Base-by-base conservation (phyloP, 306 rosid genomes). In the Luffa aegyptiaca region DNA sequence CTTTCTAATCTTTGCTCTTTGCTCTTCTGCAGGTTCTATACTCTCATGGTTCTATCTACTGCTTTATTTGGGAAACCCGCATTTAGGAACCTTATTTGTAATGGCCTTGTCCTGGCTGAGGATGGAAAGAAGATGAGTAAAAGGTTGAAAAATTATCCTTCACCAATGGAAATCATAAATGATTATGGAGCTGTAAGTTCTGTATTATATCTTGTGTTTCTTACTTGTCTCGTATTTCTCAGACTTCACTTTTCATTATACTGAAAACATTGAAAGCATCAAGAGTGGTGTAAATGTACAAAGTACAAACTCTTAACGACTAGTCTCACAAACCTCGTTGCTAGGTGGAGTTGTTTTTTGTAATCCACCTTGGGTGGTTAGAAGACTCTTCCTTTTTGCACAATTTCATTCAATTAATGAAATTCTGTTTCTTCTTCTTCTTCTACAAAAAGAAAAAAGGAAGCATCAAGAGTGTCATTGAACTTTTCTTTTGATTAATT, bases 101-200 rank as follows among this genome's bases (percentile, higher is more conserved):
- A 93, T 87, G 99, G 99, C 71, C 97, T 93, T 84, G 99, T 93
- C 66, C 88, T 93, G 78, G 97, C 99, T 1, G 97, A 92, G 85
- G 97, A 95, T 90, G 97, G 99, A 58, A 95, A 90, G 66, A 95
- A 95, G 87, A 95, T 93, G 97, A 95, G 99, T 81, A 95, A 95
- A 91, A 93, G 97, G 84, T 82, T 93, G 86, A 91, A 88, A 85
- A 95, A 95, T 79, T 93, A 95, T 82, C 97, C 99, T 80, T 86
- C 97, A 39, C 99, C 99, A 72, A 84, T 88, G 90, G 97, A 86
- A 8, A 93, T 95, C 81, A 89, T 93, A 74, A 70, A 93, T 93
- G 91, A 89, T 75, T 90, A 91, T 83, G 97, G 97, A 36, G 97
- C 97, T 56, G 98, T 92, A 87, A 83, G 92, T 81, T 85, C 81